Base-by-base conservation (phyloP, 192 early-diverging fungal genomes). In the Dimargaris cristalligena region DNA sequence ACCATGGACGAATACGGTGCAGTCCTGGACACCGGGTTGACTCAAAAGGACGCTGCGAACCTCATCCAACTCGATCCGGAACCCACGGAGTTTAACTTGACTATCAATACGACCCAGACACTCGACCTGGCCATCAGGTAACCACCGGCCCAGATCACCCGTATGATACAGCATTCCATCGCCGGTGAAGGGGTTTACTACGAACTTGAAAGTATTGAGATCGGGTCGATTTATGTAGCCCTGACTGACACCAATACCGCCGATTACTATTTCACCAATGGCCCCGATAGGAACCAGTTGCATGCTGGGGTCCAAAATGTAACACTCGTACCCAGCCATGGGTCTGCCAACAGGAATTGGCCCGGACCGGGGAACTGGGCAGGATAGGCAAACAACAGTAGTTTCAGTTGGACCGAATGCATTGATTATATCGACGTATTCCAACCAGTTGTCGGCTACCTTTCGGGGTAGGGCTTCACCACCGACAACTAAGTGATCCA, bases 221-320 rank as follows among this genome's bases (percentile, higher is more conserved):
- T 57, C 55, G 16, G 55, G 34, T 35, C 34, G 55, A 11, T 35
- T 35, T 32, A 57, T 34, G 23, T 57, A 57, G 13, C 55, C 55
- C 4, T 30, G 30, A 13, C 20, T 35, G 13, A 57, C 20, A 13
- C 55, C 34, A n/a, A 32, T 26, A 10, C 55, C 35, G 30, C 63
- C 67, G 38, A 70, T 66, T 34, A 63, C 64, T 10, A 74, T 38
- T 44, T 74, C 71, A 0, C 71, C 71, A 9, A 50, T 31, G 3
- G 57, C 69, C 23, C 71, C 71, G 8, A 72, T 25, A 0, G 67
- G 66, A 22, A 59, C 60, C 9, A 57, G 70, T 14, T 46, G 18
- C 55, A 57, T n/a, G 10, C 9, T 20, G 32, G 32, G 34, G n/a
- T 57, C 55, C 18, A 57, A 16, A 71, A 65, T 47, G 29, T 62